These are phyloP conservation scores for Guadua angustifolia DNA, from an alignment of 176 grass and related monocot genomes.

Conservation along the genomic window DNA sequence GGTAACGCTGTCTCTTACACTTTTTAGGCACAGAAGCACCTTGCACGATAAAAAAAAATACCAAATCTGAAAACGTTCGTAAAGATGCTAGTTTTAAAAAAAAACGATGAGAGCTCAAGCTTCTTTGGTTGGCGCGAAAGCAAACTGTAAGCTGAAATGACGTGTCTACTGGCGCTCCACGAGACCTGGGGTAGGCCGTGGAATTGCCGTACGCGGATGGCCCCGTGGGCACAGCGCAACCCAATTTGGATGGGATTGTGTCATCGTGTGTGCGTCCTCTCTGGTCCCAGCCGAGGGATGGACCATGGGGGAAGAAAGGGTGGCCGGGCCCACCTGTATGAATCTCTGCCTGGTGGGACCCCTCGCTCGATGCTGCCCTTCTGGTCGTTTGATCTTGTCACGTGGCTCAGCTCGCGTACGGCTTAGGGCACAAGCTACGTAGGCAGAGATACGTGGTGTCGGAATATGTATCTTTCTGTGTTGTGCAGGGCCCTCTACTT, in stretches of 20 bases:
- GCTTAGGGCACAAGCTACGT: not conserved
- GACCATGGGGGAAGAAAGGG: not conserved
- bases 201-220: conserved; percentile 27
- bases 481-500: not conserved
- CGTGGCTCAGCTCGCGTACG: not conserved
- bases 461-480: conserved; percentile 1
- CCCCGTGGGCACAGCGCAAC: not conserved
- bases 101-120: too few relatives aligned
- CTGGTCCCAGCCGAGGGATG: not conserved
- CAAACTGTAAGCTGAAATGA: not conserved
- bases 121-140: not conserved
- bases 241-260: not conserved
- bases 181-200: not conserved
- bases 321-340: not conserved
- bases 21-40: too few relatives aligned
- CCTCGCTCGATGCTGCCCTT: not conserved
- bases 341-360: not conserved
- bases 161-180: conserved; percentile 14
- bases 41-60: too few relatives aligned
- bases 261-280: not conserved
- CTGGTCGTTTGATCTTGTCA: not conserved
- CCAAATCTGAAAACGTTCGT: too few relatives aligned
- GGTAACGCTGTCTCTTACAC: too few relatives aligned
- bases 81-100: too few relatives aligned
- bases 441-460: not conserved